Percentiles rank a stretch among this genome's conserved stretches.
Evolutionary conservation across 1,284 basidiomycete species (phyloP).

Genomic region (Cystobasidiaceae sp.): DNA sequence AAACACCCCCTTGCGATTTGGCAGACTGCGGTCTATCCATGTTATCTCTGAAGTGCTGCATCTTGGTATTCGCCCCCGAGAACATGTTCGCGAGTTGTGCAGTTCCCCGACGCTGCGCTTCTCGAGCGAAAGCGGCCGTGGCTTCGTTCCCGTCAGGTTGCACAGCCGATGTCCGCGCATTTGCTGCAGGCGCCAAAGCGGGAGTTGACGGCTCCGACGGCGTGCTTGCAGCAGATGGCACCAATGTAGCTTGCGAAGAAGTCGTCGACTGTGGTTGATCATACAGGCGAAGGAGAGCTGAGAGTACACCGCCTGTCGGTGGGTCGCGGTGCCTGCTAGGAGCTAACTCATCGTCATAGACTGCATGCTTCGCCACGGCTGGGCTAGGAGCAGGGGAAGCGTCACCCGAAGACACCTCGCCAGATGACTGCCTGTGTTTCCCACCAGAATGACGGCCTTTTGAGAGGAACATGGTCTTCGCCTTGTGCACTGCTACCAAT

Average conservation of each 20-base stretch:
- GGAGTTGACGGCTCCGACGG: background rate
- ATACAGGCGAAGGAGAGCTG: slow-evolving; percentile 25
- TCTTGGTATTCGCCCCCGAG: background rate
- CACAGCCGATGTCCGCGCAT: background rate
- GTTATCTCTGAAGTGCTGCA: background rate
- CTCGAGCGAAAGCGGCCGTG: slow-evolving; percentile 6
- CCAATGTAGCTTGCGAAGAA: slow-evolving; percentile 25
- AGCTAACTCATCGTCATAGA: background rate
- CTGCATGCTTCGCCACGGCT: background rate
- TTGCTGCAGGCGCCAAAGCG: background rate
- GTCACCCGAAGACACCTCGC: background rate
- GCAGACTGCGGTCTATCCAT: too few relatives aligned
- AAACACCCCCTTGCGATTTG: too few relatives aligned
- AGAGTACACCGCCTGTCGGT: slow-evolving; percentile 8
- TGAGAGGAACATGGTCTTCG: slow-evolving; percentile 21
- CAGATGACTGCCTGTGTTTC: background rate
- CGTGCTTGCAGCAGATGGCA: slow-evolving; percentile 1
- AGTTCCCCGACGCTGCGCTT: background rate
- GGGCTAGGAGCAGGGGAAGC: background rate
- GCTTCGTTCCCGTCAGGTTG: too few relatives aligned
- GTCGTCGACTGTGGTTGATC: slow-evolving; percentile 19
- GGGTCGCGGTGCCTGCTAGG: background rate
- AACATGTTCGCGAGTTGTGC: slow-evolving; percentile 1
- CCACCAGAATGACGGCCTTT: background rate
- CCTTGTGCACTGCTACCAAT: slow-evolving; percentile 30